Conservation (phyloP, 1,284 basidiomycete genomes). For the Lentinula novae-zelandiae region DNA sequence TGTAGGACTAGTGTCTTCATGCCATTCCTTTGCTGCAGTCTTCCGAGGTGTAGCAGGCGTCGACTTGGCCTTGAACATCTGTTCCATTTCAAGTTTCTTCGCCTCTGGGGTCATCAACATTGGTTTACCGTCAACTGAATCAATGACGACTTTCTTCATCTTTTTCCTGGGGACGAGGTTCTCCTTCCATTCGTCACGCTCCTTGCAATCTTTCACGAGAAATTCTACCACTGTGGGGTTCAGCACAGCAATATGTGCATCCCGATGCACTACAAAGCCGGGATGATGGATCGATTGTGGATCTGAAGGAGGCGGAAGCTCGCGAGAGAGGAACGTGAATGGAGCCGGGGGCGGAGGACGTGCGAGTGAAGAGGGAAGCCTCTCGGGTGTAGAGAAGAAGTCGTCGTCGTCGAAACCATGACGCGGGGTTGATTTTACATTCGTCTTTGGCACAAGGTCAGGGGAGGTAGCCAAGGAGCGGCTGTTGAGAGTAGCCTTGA, state of each 20-base stretch:
- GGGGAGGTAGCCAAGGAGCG: conserved; percentile 21
- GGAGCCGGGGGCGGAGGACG: conserved; percentile 12
- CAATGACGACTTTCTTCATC: conserved; percentile 33
- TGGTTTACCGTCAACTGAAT: conserved; percentile 15
- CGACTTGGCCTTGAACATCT: conserved; percentile 22
- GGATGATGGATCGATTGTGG: conserved; percentile 68
- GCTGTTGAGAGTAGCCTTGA: background rate
- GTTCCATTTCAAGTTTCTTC: conserved; percentile 23
- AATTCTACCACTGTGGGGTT: conserved; percentile 16
- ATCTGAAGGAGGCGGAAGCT: conserved; percentile 42
- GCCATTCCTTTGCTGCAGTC: conserved; percentile 15
- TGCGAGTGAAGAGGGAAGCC: conserved; percentile 17
- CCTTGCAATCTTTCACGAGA: conserved; percentile 14
- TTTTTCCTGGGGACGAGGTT: conserved; percentile 44
- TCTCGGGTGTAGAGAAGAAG: conserved; percentile 14
- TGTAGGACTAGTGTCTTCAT: conserved; percentile 22
- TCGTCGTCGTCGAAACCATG: conserved; percentile 8
- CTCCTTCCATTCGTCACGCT: conserved; percentile 47
- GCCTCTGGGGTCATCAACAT: conserved; percentile 20
- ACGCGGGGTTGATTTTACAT: conserved; percentile 6
- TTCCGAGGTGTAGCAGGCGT: conserved; percentile 27
- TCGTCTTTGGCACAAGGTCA: conserved; percentile 15
- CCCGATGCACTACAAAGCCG: conserved; percentile 62
- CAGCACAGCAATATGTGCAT: conserved; percentile 39
- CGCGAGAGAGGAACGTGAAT: conserved; percentile 35